Base-by-base conservation (phyloP, 495 filamentous ascomycete species). In the Letharia columbiana region DNA sequence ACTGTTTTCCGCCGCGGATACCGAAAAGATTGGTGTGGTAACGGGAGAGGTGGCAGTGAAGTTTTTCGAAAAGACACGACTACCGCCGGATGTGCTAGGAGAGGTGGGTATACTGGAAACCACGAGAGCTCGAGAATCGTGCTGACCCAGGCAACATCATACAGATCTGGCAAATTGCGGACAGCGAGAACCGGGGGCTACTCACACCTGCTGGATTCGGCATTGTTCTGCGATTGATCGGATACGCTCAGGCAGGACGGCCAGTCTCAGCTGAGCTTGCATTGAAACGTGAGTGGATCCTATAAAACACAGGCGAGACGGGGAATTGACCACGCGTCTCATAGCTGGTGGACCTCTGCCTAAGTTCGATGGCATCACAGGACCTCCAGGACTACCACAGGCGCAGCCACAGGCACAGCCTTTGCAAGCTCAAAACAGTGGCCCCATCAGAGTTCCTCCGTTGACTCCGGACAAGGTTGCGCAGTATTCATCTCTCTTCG, bases 121-220 rank as follows among this genome's bases (percentile, higher is more conserved):
- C 7, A 37, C 15, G 9, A 7, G 20, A 39, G 6, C 44, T 42
- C 33, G 31, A 42, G 15, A 23, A 57, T 61, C 50, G 56, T 33
- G 69, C 47, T 67, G 47, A 40, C n/a, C 35, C 15, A 12, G 28
- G 18, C 12, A n/a, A 40, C 37, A 17, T 60, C 28, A 69, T 72
- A 62, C 77, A 95, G 91, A 97, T 98, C 83, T 98, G 94, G 94
- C 92, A 96, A 77, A 92, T 98, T 73, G 95, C 94, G 64, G 94
- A 98, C 77, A 91, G 84, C 69, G 93, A 97, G 77, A 98, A 98
- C 77, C 85, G 92, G 67, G 94, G 95, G 66, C 86, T 97, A 61
- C 82, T 98, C 73, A 96, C 91, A 49, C 91, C 90, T 5, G 82
- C 90, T 58, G 95, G 92, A 70, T 98, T 98, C 76, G 89, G 91